A percentile compares a stretch with the other conserved stretches of the same genome.
These are phyloP conservation scores for Gymnopilus dilepis DNA, from an alignment of 768 basidiomycete species.

Conservation along the genomic window DNA sequence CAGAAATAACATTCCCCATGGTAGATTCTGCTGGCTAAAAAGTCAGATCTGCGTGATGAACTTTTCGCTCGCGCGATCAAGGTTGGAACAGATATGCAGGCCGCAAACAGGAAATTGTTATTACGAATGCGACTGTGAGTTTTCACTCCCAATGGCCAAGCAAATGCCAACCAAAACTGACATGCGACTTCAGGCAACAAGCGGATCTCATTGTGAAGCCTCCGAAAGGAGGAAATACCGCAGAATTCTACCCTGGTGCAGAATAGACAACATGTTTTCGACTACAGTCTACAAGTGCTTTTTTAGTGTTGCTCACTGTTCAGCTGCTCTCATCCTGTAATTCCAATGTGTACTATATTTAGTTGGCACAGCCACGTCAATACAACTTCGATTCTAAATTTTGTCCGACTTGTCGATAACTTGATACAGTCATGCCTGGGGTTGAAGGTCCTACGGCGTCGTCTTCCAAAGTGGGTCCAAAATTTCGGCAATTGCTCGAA, in stretches of 20 bases:
- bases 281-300: not conserved
- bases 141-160: no score
- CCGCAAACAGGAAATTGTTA: constrained; percentile 77
- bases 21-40: constrained; percentile 81
- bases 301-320: not conserved
- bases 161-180: not conserved
- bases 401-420: not conserved
- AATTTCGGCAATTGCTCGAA: not conserved
- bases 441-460: not conserved
- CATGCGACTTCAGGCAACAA: constrained; percentile 63
- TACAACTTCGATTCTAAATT: not conserved
- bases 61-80: constrained; percentile 79
- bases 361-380: constrained; percentile 1
- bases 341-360: not conserved
- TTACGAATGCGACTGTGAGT: constrained; percentile 84
- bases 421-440: not conserved
- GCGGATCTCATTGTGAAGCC: constrained; percentile 76
- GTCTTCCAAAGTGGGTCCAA: constrained; percentile 16
- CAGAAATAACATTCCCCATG: not conserved
- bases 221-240: constrained; percentile 46
- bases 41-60: constrained; percentile 78
- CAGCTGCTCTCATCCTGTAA: not conserved
- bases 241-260: constrained; percentile 15
- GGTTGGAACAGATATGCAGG: constrained; percentile 72
- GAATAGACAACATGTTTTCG: not conserved